Evolutionary conservation across 352 stramenopile genomes (phyloP), one percentile per base, ranked within the genome.

Genomic region (Stephanocyclus meneghinianus): DNA sequence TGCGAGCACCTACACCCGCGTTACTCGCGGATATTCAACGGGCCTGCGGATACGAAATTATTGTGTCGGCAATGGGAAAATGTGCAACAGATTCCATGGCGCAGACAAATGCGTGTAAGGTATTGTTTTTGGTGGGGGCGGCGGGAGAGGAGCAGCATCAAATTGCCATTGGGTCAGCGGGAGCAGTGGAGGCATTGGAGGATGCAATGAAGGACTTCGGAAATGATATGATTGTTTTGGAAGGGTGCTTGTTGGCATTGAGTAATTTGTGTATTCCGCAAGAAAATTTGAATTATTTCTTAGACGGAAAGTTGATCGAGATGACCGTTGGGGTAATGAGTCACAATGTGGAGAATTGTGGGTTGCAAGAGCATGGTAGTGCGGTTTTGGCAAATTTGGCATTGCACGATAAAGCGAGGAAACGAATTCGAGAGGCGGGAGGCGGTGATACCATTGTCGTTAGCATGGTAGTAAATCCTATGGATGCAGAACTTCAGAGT

Each of bases 381-480:
- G 88, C 92, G 30, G 65, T 93, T 32, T 70, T 97, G 15, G 95
- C 93, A 8, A 97, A 97, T 74, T 86, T 97, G 11, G 88, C 95
- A 0, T 91, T 95, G 64, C 94, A 96, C 42, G 93, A 92, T 61
- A 89, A 88, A 90, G 84, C 69, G 76, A 83, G 76, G 68, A 69
- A 0, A 37, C 13, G n/a, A 61, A 50, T 50, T 71, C 55, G 45
- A 8, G 61, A 76, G 18, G 53, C 32, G 50, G 81, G 81, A 26
- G 78, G 62, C 16, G 81, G 76, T 32, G 84, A 81, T 63, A 77
- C 78, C 21, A 71, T 90, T 10, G 74, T 87, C 0, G 73, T 87
- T 16, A 71, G 74, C 26, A 90, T 91, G 86, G 82, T 91, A 3
- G 86, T 91, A 64, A 76, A 90, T 77, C 73, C 82, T 1, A 66